phyloP scores from a whole-genome alignment of 1,284 basidiomycete genomes.

The Moesziomyces globuligerus region DNA sequence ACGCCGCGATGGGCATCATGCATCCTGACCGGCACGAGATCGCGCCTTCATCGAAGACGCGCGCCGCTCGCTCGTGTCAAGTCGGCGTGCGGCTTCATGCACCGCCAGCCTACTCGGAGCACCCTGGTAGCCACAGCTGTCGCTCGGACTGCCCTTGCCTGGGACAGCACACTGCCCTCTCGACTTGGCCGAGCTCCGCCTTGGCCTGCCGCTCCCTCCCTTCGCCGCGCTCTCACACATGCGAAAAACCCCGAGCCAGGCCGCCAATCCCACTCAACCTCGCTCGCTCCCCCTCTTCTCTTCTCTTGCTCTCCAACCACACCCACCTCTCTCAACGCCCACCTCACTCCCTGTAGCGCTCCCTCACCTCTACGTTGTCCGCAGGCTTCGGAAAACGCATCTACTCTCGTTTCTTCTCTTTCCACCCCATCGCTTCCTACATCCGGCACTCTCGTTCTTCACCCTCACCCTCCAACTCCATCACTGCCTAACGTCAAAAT shows the following conservation, averaged over 20 bases:
- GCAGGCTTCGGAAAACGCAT: conserved; percentile 4
- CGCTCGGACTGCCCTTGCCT: too few species aligned
- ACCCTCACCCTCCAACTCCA: not conserved
- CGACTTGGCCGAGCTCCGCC: too few species aligned
- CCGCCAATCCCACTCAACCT: not conserved
- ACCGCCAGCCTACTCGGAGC: too few species aligned
- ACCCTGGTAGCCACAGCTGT: too few species aligned
- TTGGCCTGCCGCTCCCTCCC: too few species aligned
- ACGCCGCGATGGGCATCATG: not conserved
- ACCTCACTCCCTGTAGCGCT: too few species aligned
- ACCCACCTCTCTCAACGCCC: not conserved
- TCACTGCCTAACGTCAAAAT: conserved; percentile 14
- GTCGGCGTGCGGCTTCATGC: not conserved
- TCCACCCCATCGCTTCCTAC: not conserved
- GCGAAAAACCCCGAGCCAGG: too few species aligned
- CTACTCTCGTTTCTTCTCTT: conserved; percentile 8
- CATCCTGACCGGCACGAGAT: too few species aligned
- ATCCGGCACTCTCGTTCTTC: conserved; percentile 1
- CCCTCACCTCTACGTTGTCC: not conserved
- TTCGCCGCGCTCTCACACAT: too few species aligned
- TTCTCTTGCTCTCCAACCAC: not conserved
- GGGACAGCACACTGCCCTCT: too few species aligned
- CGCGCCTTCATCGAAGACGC: too few species aligned
- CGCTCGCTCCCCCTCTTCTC: not conserved
- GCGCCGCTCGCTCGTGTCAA: not conserved